Base-by-base conservation (phyloP, 495 filamentous ascomycete genomes). In the Parathielavia hyrcaniae region DNA sequence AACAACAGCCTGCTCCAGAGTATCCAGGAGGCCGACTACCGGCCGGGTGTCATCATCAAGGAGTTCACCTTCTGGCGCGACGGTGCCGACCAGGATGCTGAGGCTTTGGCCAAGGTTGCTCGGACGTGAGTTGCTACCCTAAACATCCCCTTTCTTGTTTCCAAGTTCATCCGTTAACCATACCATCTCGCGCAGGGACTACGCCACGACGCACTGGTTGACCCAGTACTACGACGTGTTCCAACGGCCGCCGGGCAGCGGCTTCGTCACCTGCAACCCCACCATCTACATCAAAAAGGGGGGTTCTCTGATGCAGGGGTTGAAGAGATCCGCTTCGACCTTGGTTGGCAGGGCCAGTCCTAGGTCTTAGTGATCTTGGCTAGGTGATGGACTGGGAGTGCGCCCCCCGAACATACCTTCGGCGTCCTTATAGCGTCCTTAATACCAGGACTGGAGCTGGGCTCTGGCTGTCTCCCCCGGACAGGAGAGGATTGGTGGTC, bases 231-330 rank as follows among this genome's bases (percentile, higher is more conserved):
- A 63, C 34, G 23, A 55, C n/a, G 48, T 63, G 30, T 56, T 36
- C 51, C 23, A 10, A 1, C 13, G 47, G 10, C 36, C 19, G 13
- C 50, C 43, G 1, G 51, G 44, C 7, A 53, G 57, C 38, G 61
- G 61, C 2, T 63, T 63, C 14, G 48, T 60, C 14, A 35, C 45
- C 4, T 55, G 50, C 36, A 39, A 39, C 26, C 56, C 61, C 22
- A 63, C 57, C 2, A 55, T 63, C 12, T 63, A 63, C 36, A 44
- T 63, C 41, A 35, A 44, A 12, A 63, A 62, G 13, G 7, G 39
- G 6, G 47, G 17, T 14, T 35, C 38, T 2, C 23, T 43, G 23
- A n/a, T 7, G 5, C 16, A 40, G 5, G 14, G 0, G 2, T 3
- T 50, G n/a, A 34, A 34, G 22, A 50, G n/a, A 36, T 55, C 53